phyloP scores from a whole-genome alignment of 1,284 basidiomycete species.

The Cryptococcus amylolentus region DNA sequence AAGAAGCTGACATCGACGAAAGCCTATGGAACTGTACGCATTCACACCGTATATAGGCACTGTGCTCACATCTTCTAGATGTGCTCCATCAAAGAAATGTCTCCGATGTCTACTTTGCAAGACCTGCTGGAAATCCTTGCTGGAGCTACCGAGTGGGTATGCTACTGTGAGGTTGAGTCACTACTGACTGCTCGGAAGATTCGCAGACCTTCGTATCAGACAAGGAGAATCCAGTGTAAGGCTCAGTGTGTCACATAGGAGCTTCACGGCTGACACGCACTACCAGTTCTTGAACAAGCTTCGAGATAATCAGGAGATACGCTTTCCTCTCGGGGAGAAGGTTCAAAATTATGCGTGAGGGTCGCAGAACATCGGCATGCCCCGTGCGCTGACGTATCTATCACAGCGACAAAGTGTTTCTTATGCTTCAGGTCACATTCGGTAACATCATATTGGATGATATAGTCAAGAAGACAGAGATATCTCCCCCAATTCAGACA shows the following conservation, averaged over 20 bases:
- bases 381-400: slow-evolving; percentile 5
- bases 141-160: slow-evolving; percentile 19
- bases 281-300: slow-evolving; percentile 35
- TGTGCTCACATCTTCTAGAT: slow-evolving; percentile 12
- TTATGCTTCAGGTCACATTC: slow-evolving; percentile 41
- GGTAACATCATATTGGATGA: slow-evolving; percentile 36
- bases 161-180: neutral
- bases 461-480: slow-evolving; percentile 26
- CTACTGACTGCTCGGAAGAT: slow-evolving; percentile 19
- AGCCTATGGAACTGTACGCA: slow-evolving; percentile 16
- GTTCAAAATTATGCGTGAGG: slow-evolving; percentile 32
- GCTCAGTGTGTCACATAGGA: neutral
- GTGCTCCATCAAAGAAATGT: slow-evolving; percentile 22
- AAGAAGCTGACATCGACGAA: neutral
- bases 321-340: slow-evolving; percentile 25
- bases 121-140: slow-evolving; percentile 25
- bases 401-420: slow-evolving; percentile 46
- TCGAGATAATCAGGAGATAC: slow-evolving; percentile 26
- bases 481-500: slow-evolving; percentile 25
- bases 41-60: neutral
- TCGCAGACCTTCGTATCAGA: slow-evolving; percentile 37
- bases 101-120: slow-evolving; percentile 13
- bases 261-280: slow-evolving; percentile 1
- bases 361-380: neutral
- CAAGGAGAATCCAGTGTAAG: slow-evolving; percentile 38